phyloP scores from a whole-genome alignment of 2,329 filamentous ascomycete genomes.

The Aspergillus japonicus region DNA sequence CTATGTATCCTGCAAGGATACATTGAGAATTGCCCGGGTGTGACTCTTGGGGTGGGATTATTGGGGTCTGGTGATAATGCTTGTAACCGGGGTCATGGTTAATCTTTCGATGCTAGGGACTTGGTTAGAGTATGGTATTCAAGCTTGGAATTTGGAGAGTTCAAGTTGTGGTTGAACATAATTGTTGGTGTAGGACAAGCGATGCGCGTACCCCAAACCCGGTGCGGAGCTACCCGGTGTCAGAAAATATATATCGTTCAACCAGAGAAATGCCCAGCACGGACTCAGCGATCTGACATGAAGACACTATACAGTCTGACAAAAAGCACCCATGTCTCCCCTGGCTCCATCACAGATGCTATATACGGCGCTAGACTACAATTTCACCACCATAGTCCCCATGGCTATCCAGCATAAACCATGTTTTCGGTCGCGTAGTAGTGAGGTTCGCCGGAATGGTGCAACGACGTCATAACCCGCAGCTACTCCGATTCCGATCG shows the following conservation, averaged over 20 bases:
- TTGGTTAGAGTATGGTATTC: not conserved
- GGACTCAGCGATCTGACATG: not conserved
- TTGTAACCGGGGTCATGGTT: not conserved
- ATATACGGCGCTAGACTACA: not conserved
- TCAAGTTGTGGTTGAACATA: not conserved
- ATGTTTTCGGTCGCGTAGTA: not conserved
- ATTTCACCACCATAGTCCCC: not conserved
- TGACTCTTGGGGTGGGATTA: not conserved
- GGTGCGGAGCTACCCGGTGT: not conserved
- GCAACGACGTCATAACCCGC: constrained; percentile 31
- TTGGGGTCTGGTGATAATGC: not conserved
- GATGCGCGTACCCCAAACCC: not conserved
- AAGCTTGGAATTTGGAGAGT: not conserved
- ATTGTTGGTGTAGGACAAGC: not conserved
- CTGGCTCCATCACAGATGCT: no score
- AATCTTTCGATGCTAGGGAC: not conserved
- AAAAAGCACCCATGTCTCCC: not conserved
- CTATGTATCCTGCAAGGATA: not conserved
- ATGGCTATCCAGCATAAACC: not conserved
- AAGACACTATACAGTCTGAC: no score
- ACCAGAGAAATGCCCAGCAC: not conserved
- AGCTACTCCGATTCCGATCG: constrained; percentile 10
- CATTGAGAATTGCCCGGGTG: not conserved
- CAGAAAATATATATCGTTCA: not conserved
- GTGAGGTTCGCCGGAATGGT: not conserved